Evolutionary conservation across 2,329 filamentous ascomycete genomes (phyloP).

Genomic region (Botryotinia globosa): DNA sequence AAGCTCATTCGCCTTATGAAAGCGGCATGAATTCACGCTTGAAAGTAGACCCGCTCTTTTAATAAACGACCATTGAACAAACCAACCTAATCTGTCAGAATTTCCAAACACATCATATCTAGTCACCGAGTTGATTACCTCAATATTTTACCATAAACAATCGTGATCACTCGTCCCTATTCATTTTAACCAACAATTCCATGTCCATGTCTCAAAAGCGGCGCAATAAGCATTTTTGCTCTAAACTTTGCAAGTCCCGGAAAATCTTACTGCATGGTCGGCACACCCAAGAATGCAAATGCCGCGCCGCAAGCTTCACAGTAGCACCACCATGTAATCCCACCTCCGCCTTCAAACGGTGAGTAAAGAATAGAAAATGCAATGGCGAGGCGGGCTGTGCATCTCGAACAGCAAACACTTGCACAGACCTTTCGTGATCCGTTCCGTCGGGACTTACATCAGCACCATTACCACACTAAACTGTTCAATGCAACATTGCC

Average conservation of each 20-base stretch:
- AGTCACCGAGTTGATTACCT: background rate
- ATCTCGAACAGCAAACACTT: slow-evolving; percentile 1
- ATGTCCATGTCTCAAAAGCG: background rate
- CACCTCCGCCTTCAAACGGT: background rate
- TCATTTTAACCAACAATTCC: background rate
- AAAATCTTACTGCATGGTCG: slow-evolving; percentile 6
- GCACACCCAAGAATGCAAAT: background rate
- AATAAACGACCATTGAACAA: background rate
- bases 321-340: background rate
- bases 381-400: background rate
- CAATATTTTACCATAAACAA: background rate
- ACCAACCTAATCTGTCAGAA: background rate
- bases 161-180: background rate
- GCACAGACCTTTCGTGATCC: slow-evolving; percentile 5
- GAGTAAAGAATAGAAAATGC: slow-evolving; percentile 6
- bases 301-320: background rate
- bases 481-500: background rate
- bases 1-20: background rate
- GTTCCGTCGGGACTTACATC: slow-evolving; percentile 9
- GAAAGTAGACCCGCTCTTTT: background rate
- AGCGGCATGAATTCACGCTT: background rate
- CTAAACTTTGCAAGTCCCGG: background rate
- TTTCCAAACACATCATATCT: background rate
- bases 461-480: background rate
- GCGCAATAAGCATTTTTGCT: background rate